Conservation (phyloP, 1,139 yeast species). For the Arxiozyma slooffiae region DNA sequence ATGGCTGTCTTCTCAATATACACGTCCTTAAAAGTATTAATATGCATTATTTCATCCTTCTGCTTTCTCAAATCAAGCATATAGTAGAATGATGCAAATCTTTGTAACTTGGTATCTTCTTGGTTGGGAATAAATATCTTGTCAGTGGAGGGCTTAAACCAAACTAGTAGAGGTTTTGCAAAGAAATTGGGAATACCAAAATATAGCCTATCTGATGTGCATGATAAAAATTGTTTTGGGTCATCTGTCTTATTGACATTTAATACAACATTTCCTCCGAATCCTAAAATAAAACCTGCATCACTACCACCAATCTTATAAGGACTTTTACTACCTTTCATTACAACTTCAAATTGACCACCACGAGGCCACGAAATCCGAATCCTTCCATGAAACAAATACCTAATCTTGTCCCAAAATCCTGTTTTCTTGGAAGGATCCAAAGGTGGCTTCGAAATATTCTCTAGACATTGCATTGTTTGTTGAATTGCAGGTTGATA, state of each 20-base stretch:
- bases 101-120: conserved; percentile 34
- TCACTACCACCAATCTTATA: conserved; percentile 57
- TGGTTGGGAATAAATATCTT: conserved; percentile 39
- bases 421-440: conserved; percentile 84
- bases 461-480: conserved; percentile 68
- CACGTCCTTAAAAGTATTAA: conserved; percentile 17
- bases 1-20: conserved; percentile 46
- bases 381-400: conserved; percentile 48
- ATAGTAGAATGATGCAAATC: conserved; percentile 46
- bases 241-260: conserved; percentile 53
- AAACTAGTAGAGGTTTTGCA: conserved; percentile 47
- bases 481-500: conserved; percentile 81
- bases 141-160: conserved; percentile 46
- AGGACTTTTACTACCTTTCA: conserved; percentile 65
- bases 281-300: conserved; percentile 74
- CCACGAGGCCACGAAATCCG: conserved; percentile 41
- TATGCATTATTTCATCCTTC: conserved; percentile 16
- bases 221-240: conserved; percentile 52
- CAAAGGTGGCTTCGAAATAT: conserved; percentile 70
- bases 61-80: conserved; percentile 29
- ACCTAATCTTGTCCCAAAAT: conserved; percentile 64
- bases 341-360: conserved; percentile 48
- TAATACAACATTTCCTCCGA: conserved; percentile 58
- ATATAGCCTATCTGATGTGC: conserved; percentile 56
- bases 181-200: conserved; percentile 64